Percentiles rank a stretch among this genome's conserved stretches.
These are phyloP conservation scores for Phaeodactylum tricornutum DNA, from an alignment of 108 stramenopile species.

Conservation along the genomic window DNA sequence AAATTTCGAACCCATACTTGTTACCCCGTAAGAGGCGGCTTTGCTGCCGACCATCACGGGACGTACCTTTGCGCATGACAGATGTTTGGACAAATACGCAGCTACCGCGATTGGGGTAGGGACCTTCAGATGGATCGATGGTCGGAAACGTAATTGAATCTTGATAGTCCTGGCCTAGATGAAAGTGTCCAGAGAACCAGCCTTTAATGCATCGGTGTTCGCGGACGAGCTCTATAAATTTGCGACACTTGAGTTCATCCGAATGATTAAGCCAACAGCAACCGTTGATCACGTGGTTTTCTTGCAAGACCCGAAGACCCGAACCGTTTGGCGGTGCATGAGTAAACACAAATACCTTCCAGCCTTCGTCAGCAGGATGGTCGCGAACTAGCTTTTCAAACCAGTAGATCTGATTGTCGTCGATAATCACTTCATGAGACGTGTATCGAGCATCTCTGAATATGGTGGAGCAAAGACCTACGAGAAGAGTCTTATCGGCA, in stretches of 20 bases:
- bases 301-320: slow-evolving; percentile 84
- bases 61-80: slow-evolving; percentile 74
- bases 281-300: slow-evolving; percentile 80
- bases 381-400: slow-evolving; percentile 59
- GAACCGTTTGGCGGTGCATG: slow-evolving; percentile 90
- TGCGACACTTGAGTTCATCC: slow-evolving; percentile 22
- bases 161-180: slow-evolving; percentile 64
- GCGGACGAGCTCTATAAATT: slow-evolving; percentile 73
- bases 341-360: slow-evolving; percentile 89
- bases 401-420: slow-evolving; percentile 84
- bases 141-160: slow-evolving; percentile 32
- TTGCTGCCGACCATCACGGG: slow-evolving; percentile 82
- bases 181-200: slow-evolving; percentile 95
- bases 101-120: slow-evolving; percentile 52
- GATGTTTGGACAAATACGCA: slow-evolving; percentile 78
- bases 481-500: slow-evolving; percentile 80
- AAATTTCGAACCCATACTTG: slow-evolving; percentile 75
- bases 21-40: slow-evolving; percentile 79
- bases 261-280: slow-evolving; percentile 84
- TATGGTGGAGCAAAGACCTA: slow-evolving; percentile 71
- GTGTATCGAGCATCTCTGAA: slow-evolving; percentile 85
- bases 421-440: slow-evolving; percentile 89
- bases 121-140: slow-evolving; percentile 34
- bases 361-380: slow-evolving; percentile 75
- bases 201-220: slow-evolving; percentile 77